Evolutionary conservation across 768 basidiomycete genomes (phyloP).

Genomic region (Kwoniella europaea): DNA sequence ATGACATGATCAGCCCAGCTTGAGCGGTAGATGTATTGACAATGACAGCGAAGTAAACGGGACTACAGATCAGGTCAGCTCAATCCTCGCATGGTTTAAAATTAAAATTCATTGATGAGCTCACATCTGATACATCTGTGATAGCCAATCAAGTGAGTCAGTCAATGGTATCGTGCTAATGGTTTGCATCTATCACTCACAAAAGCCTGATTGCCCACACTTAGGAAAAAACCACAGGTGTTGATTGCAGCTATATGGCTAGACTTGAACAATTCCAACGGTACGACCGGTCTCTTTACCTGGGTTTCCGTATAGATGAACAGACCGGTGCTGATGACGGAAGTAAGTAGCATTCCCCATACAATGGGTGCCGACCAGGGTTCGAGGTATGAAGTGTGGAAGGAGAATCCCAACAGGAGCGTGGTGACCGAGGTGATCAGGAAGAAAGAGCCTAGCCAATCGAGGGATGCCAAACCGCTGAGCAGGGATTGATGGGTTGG

Average conservation of each 20-base stretch:
- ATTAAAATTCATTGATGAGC: too few relatives aligned
- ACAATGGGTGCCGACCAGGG: conserved; percentile 54
- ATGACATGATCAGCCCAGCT: conserved; percentile 49
- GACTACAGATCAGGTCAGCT: conserved; percentile 33
- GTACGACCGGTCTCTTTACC: conserved; percentile 50
- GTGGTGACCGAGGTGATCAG: conserved; percentile 47
- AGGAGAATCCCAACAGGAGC: conserved; percentile 54
- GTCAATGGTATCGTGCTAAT: not conserved
- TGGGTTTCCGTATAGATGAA: conserved; percentile 45
- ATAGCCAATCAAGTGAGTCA: not conserved
- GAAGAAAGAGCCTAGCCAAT: conserved; percentile 50
- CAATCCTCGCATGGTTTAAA: too few relatives aligned
- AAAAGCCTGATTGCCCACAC: conserved; percentile 48
- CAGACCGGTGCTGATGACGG: conserved; percentile 15
- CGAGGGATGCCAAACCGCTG: conserved; percentile 47
- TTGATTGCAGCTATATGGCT: conserved; percentile 45
- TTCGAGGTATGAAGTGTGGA: conserved; percentile 55
- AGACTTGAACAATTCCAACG: conserved; percentile 47
- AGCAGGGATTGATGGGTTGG: conserved; percentile 41
- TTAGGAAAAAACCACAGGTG: conserved; percentile 51
- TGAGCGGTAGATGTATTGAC: conserved; percentile 51
- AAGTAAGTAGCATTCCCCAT: conserved; percentile 48
- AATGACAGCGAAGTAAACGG: conserved; percentile 56
- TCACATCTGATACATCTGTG: conserved; percentile 20
- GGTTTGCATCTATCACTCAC: too few relatives aligned